Evolutionary conservation across 225 moss, liverwort and hornwort species (phyloP), one percentile per base, ranked within the genome.

Genomic region (Physcomitrellopsis africana): DNA sequence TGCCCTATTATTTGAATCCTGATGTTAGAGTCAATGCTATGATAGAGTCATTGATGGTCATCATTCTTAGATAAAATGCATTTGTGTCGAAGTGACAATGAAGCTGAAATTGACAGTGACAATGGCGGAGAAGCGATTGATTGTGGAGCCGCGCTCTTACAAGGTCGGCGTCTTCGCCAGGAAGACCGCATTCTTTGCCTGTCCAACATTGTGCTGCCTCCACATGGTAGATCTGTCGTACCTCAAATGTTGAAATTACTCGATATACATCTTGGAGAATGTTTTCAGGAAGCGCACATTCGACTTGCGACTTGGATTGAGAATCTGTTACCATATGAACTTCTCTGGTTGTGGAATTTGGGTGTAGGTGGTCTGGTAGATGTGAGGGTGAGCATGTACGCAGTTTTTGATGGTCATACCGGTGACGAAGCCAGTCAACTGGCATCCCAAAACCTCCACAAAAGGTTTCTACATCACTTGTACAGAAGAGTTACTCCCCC

Each of bases 321-420:
- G 55, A 46, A 18, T 19, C 45, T 44, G 48, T 58, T 11, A 61
- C 60, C 19, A 67, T 19, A 18, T 58, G 2, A 45, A 16, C 22
- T 53, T 68, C 62, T 68, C 54, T 47, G 29, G 11, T 67, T 62
- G 23, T 77, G 74, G 48, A 81, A 63, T 63, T 72, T 85, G 85
- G 58, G 65, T 68, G 72, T 59, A 86, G 81, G 72, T 76, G 87
- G 68, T 26, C 59, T 72, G 67, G 69, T 76, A 54, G 78, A 79
- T 67, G 79, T 83, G 70, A 83, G 73, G 76, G 74, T 93, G 27
- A 84, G 85, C 70, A 58, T 93, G 56, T 89, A 89, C 67, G 93
- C 91, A 58, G 86, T 93, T 63, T 93, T 93, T 83, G 93, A 93
- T 85, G 93, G 93, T 62, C 93, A 93, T 76, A 82, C 87, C 51